phyloP scores from a whole-genome alignment of 139 green algal genomes.

The Gonium pectorale region DNA sequence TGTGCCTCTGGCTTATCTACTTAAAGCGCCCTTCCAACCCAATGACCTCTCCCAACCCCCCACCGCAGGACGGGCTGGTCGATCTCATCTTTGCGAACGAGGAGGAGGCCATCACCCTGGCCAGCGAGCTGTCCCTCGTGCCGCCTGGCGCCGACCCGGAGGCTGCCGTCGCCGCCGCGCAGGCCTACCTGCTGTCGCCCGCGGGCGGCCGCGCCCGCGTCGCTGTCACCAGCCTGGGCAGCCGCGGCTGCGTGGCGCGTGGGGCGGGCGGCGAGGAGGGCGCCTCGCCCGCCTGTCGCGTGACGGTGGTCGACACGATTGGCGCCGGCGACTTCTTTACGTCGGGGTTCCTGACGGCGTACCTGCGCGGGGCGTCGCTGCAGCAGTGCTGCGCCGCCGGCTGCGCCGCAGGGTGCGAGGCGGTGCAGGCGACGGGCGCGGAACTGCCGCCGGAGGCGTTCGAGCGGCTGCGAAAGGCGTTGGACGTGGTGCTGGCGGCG shows the following conservation, averaged over 20 bases:
- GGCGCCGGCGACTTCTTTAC: slow-evolving; percentile 86
- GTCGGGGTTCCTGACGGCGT: slow-evolving; percentile 78
- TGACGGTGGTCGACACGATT: slow-evolving; percentile 87
- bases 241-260: slow-evolving; percentile 68
- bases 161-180: slow-evolving; percentile 42
- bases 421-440: slow-evolving; percentile 59
- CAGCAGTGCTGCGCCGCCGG: slow-evolving; percentile 53
- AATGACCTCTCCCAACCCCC: too few species aligned
- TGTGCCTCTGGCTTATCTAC: too few species aligned
- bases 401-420: slow-evolving; percentile 68
- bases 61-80: slow-evolving; percentile 61
- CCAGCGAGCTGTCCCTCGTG: slow-evolving; percentile 42
- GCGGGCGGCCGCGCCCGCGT: slow-evolving; percentile 18
- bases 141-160: background rate
- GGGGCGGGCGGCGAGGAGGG: slow-evolving; percentile 33
- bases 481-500: background rate
- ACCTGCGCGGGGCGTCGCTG: slow-evolving; percentile 52
- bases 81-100: slow-evolving; percentile 91
- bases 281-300: slow-evolving; percentile 43
- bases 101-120: slow-evolving; percentile 79
- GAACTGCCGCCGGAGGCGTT: slow-evolving; percentile 20
- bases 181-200: slow-evolving; percentile 59
- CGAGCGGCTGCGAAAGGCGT: background rate
- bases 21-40: too few species aligned
- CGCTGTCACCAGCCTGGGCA: slow-evolving; percentile 75